phyloP scores from a whole-genome alignment of 176 grass and related monocot species.

The Hordeum vulgare region MorexV3_pseudomolecules_assembly NC_058524.1:46796040-46796539 shows the following conservation, averaged over 20 bases:
- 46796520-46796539: constrained; percentile 65
- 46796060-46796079: too few relatives aligned
- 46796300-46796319: background rate
- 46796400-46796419: constrained; percentile 10
- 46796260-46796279: constrained; percentile 1
- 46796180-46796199: background rate
- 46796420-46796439: constrained; percentile 41
- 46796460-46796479: constrained; percentile 52
- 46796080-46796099: too few relatives aligned
- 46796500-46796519: constrained; percentile 82
- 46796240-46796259: background rate
- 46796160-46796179: background rate
- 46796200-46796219: background rate
- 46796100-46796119: too few relatives aligned
- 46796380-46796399: constrained; percentile 2
- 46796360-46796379: background rate
- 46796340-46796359: background rate
- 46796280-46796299: constrained; percentile 10
- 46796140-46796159: too few relatives aligned
- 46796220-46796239: background rate
- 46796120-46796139: too few relatives aligned
- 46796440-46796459: constrained; percentile 20
- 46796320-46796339: background rate
- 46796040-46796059: too few relatives aligned
- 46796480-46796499: constrained; percentile 73